These are phyloP conservation scores for Fusarium secorum DNA, from an alignment of 2,329 filamentous ascomycete species.

Conservation along the genomic window DNA sequence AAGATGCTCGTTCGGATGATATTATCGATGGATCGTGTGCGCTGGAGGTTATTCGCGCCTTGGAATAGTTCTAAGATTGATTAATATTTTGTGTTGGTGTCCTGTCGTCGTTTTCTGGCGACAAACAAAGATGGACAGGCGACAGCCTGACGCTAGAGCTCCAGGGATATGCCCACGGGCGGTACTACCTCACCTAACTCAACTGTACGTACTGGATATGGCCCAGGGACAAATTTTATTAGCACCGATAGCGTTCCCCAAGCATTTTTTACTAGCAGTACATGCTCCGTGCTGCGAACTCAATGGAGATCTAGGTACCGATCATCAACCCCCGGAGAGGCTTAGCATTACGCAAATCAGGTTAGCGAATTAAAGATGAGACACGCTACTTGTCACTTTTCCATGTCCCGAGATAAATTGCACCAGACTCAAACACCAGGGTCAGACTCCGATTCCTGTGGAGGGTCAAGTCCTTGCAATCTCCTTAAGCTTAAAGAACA, in stretches of 20 bases:
- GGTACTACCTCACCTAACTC: conserved; percentile 2
- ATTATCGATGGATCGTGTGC: conserved; percentile 21
- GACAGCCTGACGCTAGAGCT: conserved; percentile 36
- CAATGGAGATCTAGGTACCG: conserved; percentile 16
- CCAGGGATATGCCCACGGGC: conserved; percentile 27
- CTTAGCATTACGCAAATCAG: conserved; percentile 26
- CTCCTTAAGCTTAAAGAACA: conserved; percentile 6
- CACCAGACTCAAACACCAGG: conserved; percentile 6
- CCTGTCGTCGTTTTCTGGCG: conserved; percentile 37
- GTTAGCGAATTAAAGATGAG: conserved; percentile 25
- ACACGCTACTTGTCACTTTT: conserved; percentile 31
- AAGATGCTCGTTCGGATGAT: background rate
- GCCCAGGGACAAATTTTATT: conserved; percentile 26
- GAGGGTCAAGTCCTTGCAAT: conserved; percentile 8
- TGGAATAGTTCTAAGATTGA: conserved; percentile 28
- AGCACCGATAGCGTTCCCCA: conserved; percentile 18
- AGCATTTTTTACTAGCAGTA: conserved; percentile 7
- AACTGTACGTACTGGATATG: conserved; percentile 6
- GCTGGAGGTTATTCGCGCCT: conserved; percentile 18
- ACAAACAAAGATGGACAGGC: conserved; percentile 36
- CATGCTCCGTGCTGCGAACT: background rate
- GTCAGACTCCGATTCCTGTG: background rate
- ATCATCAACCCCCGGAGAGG: background rate
- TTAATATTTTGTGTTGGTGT: conserved; percentile 32
- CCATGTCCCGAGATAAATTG: background rate